Base-by-base conservation (phyloP, 1,284 basidiomycete species). In the Cutaneotrichosporon sp. region DNA sequence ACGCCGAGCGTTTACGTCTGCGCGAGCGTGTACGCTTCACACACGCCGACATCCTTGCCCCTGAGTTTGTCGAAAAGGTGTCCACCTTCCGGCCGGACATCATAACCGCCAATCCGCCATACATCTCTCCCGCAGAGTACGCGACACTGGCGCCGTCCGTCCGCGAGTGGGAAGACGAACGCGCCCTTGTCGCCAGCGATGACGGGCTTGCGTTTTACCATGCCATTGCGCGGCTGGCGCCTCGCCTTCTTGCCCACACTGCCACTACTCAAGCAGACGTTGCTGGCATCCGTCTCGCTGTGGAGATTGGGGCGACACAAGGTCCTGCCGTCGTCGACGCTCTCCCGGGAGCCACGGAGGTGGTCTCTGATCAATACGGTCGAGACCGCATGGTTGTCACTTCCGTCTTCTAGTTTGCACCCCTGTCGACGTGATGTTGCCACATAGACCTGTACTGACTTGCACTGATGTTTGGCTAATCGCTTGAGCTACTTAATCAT, bases 91-190 rank as follows among this genome's bases (percentile, higher is more conserved):
- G 26, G 2, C 44, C 85, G 70, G 84, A 92, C 73, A 72, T 96
- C 53, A 75, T 97, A 61, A 89, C 90, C 7, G 84, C 87, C 12
- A 97, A 96, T 72, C 92, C 92, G n/a, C 92, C 92, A 7, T 96
- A 96, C 75, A 89, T 97, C 63, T 78, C 89, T 20, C 77, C 69
- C 50, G 56, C 70, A 33, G 85, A 88, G 54, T 93, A 85, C 68
- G 74, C 80, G 39, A 55, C 67, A 14, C 80, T 94, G 21, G 80
- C 85, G 4, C 56, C 67, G 17, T 85, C 83, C 36, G 91, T 97
- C 43, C 81, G 76, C 43, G 78, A 81, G 50, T 88, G 81, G 67
- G 93, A 97, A 74, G 88, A 92, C 72, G 80, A 78, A 14, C 78
- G 77, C 14, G 91, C 92, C 3, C 80, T 97, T 20, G 78, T 91